Base-by-base conservation (phyloP, 2,329 filamentous ascomycete species). In the Colletotrichum theobromicola region DNA sequence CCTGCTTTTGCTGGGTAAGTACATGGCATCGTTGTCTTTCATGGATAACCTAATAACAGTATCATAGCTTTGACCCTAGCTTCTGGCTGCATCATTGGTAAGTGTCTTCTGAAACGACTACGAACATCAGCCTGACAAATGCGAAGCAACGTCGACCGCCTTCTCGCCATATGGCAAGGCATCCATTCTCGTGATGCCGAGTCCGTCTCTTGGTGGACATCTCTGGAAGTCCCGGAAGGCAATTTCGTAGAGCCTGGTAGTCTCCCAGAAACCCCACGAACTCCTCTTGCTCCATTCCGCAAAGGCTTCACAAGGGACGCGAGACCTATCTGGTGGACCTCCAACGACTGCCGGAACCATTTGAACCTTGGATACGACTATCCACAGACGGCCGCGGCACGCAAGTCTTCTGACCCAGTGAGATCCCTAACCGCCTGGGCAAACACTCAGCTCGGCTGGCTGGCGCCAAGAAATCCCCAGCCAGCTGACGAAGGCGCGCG, bases 351-450 rank as follows among this genome's bases (percentile, higher is more conserved):
- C 13, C 68, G 68, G 10, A 63, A 67, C 28, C 68, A 71, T 30
- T 15, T 67, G n/a, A 24, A 71, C 18, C 68, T 71, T 21, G 68
- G 68, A 7, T 71, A 71, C 24, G 68, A 71, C 21, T 67, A 71
- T 21, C 61, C 68, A 12, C 60, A 67, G n/a, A 71, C 68, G 8
- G 68, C 68, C 13, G 62, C 68, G 2, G 68, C 68, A 2, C 24
- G 50, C 10, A 42, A 24, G 24, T 57, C 53, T 0, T 0, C 5
- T 1, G 53, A 57, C 28, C 24, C 28, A 30, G 53, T 57, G 9
- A 26, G 53, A 30, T 30, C 53, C 18, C 0, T 26, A 6, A 57
- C 21, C 6, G 53, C 53, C 4, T 26, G 53, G 53, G 53, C 53
- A 26, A 57, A 57, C n/a, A 46, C 42, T 18, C 42, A 46, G n/a